Base-by-base conservation (phyloP, 768 basidiomycete species). In the Lanmaoa rubissima region DNA sequence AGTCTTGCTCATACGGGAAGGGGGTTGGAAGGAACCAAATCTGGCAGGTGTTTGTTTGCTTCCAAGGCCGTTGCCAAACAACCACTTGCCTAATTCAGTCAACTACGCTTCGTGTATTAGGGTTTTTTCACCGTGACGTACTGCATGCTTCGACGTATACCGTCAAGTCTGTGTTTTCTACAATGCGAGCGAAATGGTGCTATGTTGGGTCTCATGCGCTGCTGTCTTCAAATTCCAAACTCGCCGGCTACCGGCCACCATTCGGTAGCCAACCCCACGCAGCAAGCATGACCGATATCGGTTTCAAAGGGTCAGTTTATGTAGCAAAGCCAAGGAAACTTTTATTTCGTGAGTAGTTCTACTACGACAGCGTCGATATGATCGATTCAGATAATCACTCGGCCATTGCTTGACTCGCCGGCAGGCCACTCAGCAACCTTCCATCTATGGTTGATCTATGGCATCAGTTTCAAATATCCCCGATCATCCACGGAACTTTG, bases 11-110 rank as follows among this genome's bases (percentile, higher is more conserved):
- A 54, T 59, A 43, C 32, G 53, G 36, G 19, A 40, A 17, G 12
- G 38, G 42, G 1, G 9, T 31, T 21, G 26, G 21, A 48, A 46
- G 24, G 43, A 40, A 7, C 65, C 59, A 41, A 60, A 61, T 60
- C 21, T 3, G 57, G 59, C 17, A 54, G 44, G 57, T 17, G 71
- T 63, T 61, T 70, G 69, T 70, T 70, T 72, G 51, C 51, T 70
- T 65, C 57, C 16, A 56, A 71, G 48, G 69, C 57, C 16, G n/a
- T 64, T 61, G 71, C 61, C 61, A 70, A 70, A 70, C 49, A 70
- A 55, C 34, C 43, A 31, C 53, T 39, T 54, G 49, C 57, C 52
- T 40, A 10, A 45, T 61, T 40, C 32, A 26, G 46, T 12, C 12
- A 8, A 31, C 24, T n/a, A 8, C 45, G 28, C 13, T 32, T 32